phyloP scores from a whole-genome alignment of 306 rosid species.

The Macrotyloma uniflorum region DNA sequence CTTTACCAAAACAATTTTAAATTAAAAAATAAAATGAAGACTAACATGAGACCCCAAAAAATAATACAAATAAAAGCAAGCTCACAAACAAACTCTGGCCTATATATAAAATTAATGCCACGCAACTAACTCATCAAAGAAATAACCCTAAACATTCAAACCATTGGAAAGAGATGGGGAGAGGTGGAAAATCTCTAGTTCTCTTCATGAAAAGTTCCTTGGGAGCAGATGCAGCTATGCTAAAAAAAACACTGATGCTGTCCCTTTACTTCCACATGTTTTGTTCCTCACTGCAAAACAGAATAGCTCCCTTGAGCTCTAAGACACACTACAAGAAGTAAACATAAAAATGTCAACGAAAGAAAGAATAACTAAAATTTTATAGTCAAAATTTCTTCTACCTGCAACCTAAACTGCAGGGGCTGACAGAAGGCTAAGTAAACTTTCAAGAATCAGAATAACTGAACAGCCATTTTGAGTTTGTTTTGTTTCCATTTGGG shows the following conservation, averaged over 20 bases:
- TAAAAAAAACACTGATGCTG: constrained; percentile 78
- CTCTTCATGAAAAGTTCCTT: constrained; percentile 60
- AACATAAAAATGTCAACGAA: not conserved
- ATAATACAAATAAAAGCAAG: constrained; percentile 41
- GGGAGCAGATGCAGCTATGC: constrained; percentile 87
- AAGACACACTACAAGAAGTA: constrained; percentile 27
- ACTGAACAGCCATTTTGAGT: constrained; percentile 84
- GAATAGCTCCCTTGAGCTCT: constrained; percentile 29
- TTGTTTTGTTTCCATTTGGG: constrained; percentile 97
- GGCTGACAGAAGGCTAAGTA: constrained; percentile 46
- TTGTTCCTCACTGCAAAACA: constrained; percentile 55
- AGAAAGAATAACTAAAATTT: constrained; percentile 29
- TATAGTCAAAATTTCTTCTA: constrained; percentile 47
- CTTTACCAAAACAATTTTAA: constrained; percentile 52
- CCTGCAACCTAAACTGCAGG: constrained; percentile 59
- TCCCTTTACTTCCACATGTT: constrained; percentile 58
- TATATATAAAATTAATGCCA: constrained; percentile 55
- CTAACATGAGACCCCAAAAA: constrained; percentile 31
- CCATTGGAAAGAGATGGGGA: constrained; percentile 43
- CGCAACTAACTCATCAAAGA: constrained; percentile 55
- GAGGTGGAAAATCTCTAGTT: constrained; percentile 34
- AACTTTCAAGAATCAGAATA: constrained; percentile 61
- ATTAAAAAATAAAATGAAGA: constrained; percentile 41
- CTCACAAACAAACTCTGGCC: constrained; percentile 71
- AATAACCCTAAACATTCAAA: constrained; percentile 54